Base-by-base conservation (phyloP, 306 rosid species). In the Castanopsis chinensis region DNA sequence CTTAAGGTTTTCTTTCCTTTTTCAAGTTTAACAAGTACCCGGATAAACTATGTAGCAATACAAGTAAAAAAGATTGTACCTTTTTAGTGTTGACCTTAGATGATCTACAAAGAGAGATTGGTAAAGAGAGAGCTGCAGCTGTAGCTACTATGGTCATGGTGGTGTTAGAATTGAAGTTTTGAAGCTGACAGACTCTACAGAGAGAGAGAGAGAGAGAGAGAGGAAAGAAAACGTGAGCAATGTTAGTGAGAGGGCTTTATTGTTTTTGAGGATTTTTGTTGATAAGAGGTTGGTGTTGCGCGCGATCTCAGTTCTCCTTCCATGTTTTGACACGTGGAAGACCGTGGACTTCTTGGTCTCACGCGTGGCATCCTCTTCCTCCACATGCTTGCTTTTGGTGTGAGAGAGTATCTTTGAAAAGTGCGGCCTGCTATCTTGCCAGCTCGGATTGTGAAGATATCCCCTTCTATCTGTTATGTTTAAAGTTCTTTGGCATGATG, bases 121-220 rank as follows among this genome's bases (percentile, higher is more conserved):
- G 98, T 55, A 91, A 74, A 51, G 94, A 80, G 49, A 89, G 90
- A 86, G 94, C 89, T 32, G 98, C 86, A 77, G 96, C 97, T 64
- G 97, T 88, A 19, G 96, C 91, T 52, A 91, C 86, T 78, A 93
- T 90, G 82, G 85, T 83, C 97, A 92, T 92, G 82, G 96, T 84
- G 0, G 17, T 10, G 17, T 49, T 10, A 10, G 53, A 49, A 49
- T 35, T 67, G 51, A 45, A 53, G 12, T 83, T 79, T 80, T 71
- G 84, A 78, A 83, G 73, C 74, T 51, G 87, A 81, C 61, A 52
- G 83, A 11, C 23, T 20, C 78, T 74, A 4, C 8, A 67, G 54
- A 75, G 30, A 23, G 33, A 19, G 45, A n/a, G 78, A 37, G 74
- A 76, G 35, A 17, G 69, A 20, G 30, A 49, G 61, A 58, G 32